These are phyloP conservation scores for Leishmania gerbilli DNA, from an alignment of 208 protist species.

Conservation along the genomic window DNA sequence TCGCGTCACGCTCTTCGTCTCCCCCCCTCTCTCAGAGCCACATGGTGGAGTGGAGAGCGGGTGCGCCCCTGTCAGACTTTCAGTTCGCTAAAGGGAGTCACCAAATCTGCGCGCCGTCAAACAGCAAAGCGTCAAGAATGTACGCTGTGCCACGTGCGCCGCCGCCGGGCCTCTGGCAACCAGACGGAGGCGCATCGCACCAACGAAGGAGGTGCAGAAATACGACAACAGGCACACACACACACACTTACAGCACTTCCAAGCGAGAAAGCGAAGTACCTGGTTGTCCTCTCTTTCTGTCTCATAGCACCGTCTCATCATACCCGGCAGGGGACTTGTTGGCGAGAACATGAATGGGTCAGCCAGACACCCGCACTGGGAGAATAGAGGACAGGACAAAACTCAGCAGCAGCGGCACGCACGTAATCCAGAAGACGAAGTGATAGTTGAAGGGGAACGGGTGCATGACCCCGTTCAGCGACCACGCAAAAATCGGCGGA, in stretches of 20 bases:
- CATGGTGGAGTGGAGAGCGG: neutral
- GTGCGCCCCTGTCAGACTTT: neutral
- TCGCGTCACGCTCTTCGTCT: neutral
- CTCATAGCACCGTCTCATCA: neutral
- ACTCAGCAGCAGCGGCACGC: slow-evolving; percentile 41
- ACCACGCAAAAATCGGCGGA: slow-evolving; percentile 73
- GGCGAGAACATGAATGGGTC: neutral
- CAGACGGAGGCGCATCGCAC: neutral
- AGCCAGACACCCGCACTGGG: slow-evolving; percentile 22
- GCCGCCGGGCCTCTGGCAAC: neutral
- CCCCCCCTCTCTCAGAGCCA: neutral
- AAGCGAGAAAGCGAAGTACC: neutral
- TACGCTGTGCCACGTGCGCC: neutral
- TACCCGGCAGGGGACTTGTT: neutral
- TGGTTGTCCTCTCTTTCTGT: neutral
- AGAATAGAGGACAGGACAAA: slow-evolving; percentile 30
- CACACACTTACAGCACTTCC: no score
- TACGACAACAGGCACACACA: neutral
- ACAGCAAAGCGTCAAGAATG: neutral
- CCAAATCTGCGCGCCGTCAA: neutral
- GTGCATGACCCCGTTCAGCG: slow-evolving; percentile 33
- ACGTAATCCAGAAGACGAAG: slow-evolving; percentile 57
- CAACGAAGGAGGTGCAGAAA: neutral
- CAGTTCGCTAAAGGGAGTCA: neutral
- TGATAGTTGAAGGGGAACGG: slow-evolving; percentile 57